Conservation (phyloP, 306 rosid genomes). For the Castanopsis chinensis region DNA sequence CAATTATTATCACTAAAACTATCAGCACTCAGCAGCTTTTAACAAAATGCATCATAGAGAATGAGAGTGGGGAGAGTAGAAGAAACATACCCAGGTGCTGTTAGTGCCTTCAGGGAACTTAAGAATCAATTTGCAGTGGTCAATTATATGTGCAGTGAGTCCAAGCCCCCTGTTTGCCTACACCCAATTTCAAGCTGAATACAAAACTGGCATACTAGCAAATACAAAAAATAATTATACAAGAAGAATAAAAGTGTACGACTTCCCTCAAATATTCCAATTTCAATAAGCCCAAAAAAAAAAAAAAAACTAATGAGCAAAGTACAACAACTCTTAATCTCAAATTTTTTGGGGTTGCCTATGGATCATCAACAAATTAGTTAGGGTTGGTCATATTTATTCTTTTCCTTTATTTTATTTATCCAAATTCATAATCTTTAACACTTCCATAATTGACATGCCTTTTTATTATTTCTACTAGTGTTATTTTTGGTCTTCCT, state of each 20-base stretch:
- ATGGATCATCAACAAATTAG: too few species aligned
- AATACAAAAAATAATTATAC: not conserved
- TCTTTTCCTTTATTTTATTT: too few species aligned
- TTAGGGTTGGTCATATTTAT: too few species aligned
- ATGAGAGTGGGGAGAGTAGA: slow-evolving; percentile 5
- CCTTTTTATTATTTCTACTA: too few species aligned
- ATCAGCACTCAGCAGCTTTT: slow-evolving; percentile 17
- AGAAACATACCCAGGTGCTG: slow-evolving; percentile 86
- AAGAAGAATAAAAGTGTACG: too few species aligned
- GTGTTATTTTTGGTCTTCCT: too few species aligned
- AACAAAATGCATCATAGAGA: slow-evolving; percentile 2
- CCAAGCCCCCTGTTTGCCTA: slow-evolving; percentile 97
- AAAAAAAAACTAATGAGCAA: not conserved
- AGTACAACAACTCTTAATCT: not conserved
- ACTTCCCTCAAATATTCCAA: not conserved
- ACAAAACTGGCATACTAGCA: slow-evolving; percentile 6
- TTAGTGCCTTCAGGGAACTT: slow-evolving; percentile 87
- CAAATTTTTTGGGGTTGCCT: too few species aligned
- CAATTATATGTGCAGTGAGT: slow-evolving; percentile 77
- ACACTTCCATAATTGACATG: too few species aligned
- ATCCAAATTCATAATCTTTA: too few species aligned
- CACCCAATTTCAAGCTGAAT: slow-evolving; percentile 27
- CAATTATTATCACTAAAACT: slow-evolving; percentile 22
- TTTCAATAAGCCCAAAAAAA: not conserved
- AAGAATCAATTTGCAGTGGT: slow-evolving; percentile 78